phyloP scores from a whole-genome alignment of 23 red algal species.

The Agarophyton chilense region DNA sequence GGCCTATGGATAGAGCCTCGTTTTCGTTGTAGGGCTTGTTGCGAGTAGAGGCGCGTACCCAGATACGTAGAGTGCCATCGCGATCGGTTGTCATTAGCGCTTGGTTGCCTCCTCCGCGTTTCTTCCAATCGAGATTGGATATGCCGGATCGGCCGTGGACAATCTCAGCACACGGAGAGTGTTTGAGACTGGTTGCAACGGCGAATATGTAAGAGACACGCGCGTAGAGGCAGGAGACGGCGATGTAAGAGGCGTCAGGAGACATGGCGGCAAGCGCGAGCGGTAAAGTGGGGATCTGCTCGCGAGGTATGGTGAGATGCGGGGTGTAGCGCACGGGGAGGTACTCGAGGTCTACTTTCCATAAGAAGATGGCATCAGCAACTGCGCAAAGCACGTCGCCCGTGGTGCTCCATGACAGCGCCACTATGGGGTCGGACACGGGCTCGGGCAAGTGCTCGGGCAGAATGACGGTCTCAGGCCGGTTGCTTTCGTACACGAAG shows the following conservation, averaged over 20 bases:
- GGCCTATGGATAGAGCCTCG: background rate
- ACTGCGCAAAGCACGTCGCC: conserved; percentile 54
- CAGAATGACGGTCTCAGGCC: conserved; percentile 27
- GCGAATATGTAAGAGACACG: conserved; percentile 43
- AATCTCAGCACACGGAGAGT: conserved; percentile 41
- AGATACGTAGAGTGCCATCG: conserved; percentile 83
- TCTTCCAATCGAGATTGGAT: conserved; percentile 79
- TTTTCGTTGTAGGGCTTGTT: background rate
- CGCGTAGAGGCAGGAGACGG: conserved; percentile 25
- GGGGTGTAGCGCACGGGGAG: conserved; percentile 29
- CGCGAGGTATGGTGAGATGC: background rate
- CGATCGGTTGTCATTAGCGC: conserved; percentile 85
- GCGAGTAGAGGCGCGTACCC: conserved; percentile 46
- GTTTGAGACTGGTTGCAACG: background rate
- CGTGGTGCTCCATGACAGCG: conserved; percentile 28
- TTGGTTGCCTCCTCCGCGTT: conserved; percentile 71
- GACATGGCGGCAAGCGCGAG: conserved; percentile 42
- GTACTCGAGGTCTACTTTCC: conserved; percentile 24
- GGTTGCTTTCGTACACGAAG: conserved; percentile 9
- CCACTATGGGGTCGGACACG: background rate
- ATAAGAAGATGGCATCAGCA: conserved; percentile 50
- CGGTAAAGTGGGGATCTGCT: background rate
- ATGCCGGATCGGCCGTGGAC: conserved; percentile 74
- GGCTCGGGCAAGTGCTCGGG: background rate
- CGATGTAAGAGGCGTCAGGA: conserved; percentile 23